phyloP scores from a whole-genome alignment of 768 basidiomycete species.

The Termitomyces titanicus region DNA sequence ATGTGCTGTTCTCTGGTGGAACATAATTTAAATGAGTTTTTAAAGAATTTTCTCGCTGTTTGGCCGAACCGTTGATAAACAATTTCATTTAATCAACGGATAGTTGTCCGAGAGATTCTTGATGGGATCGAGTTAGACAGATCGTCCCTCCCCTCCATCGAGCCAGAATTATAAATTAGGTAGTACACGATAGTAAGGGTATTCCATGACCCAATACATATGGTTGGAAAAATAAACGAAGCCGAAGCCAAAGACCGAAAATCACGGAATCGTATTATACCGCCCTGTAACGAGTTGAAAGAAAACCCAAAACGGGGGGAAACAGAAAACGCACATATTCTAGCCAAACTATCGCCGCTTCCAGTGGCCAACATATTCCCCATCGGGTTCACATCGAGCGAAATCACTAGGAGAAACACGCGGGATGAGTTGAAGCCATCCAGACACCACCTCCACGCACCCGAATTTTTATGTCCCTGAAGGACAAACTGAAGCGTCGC shows the following conservation, averaged over 20 bases:
- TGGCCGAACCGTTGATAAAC: too few species aligned
- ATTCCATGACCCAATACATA: not conserved
- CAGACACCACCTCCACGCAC: too few species aligned
- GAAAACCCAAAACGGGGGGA: slow-evolving; percentile 9
- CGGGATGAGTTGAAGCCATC: too few species aligned
- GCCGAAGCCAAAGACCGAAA: not conserved
- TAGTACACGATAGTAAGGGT: not conserved
- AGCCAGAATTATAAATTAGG: too few species aligned
- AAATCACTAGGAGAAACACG: slow-evolving; percentile 48
- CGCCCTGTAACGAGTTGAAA: slow-evolving; percentile 10
- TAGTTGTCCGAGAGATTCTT: too few species aligned
- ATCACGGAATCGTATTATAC: slow-evolving; percentile 7
- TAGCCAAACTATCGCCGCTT: slow-evolving; percentile 50
- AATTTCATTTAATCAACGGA: too few species aligned
- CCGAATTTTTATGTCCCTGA: slow-evolving; percentile 64
- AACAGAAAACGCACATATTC: slow-evolving; percentile 50
- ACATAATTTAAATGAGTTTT: too few species aligned
- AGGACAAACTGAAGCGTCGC: slow-evolving; percentile 88
- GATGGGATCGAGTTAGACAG: too few species aligned
- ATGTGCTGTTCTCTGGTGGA: too few species aligned
- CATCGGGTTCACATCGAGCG: slow-evolving; percentile 44
- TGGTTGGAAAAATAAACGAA: too few species aligned
- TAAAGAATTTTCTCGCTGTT: too few species aligned
- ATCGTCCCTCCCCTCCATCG: too few species aligned
- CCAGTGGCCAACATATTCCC: slow-evolving; percentile 47